Conservation (phyloP, 1,284 basidiomycete species). For the Trametes sp. region DNA sequence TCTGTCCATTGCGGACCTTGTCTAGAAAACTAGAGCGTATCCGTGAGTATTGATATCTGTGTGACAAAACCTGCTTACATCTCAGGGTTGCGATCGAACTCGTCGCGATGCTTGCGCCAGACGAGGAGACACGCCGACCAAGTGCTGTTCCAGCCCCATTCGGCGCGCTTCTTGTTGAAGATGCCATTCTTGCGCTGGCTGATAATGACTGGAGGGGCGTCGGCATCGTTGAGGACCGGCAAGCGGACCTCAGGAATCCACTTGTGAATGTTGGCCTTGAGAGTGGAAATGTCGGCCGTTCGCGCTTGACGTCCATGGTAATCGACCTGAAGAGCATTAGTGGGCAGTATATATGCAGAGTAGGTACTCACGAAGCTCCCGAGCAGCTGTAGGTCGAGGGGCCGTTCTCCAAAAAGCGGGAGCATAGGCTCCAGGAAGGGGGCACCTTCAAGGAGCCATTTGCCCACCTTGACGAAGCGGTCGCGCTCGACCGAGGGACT, state of each 20-base stretch:
- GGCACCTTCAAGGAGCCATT: not conserved
- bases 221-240: no score
- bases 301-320: not conserved
- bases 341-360: not conserved
- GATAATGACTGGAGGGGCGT: not conserved
- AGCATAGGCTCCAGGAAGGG: not conserved
- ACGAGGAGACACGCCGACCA: constrained; percentile 8
- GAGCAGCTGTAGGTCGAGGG: not conserved
- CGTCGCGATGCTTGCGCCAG: not conserved
- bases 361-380: not conserved
- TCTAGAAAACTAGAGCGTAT: not conserved
- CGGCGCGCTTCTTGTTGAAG: not conserved
- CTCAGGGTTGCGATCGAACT: not conserved
- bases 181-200: not conserved
- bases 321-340: not conserved
- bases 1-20: not conserved
- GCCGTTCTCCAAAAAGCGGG: not conserved
- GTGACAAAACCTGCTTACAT: not conserved
- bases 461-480: not conserved
- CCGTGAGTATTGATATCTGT: not conserved
- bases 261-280: not conserved
- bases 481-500: not conserved
- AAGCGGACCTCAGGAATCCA: not conserved
- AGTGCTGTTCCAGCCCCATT: constrained; percentile 12
- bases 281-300: not conserved